A percentile compares a stretch with the other conserved stretches of the same genome.
These are phyloP conservation scores for Cladorrhinum sp. DNA, from an alignment of 2,329 filamentous ascomycete species.

Conservation along the genomic window DNA sequence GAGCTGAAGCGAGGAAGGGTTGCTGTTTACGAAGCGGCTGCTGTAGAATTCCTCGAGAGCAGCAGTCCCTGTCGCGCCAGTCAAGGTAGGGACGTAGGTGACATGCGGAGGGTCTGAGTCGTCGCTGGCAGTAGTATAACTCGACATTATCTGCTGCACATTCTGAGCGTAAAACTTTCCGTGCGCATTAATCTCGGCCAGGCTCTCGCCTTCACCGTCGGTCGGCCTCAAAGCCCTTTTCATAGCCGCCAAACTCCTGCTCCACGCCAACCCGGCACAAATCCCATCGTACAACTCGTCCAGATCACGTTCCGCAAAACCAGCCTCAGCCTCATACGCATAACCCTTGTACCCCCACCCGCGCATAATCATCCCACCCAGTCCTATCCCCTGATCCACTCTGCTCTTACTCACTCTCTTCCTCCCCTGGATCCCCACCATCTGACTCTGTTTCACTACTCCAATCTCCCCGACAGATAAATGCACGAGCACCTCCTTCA, in stretches of 20 bases:
- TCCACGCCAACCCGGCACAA: constrained; percentile 65
- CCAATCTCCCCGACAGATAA: constrained; percentile 40
- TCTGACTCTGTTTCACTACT: constrained; percentile 41
- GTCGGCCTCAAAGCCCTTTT: constrained; percentile 59
- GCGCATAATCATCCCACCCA: constrained; percentile 37
- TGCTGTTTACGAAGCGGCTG: constrained; percentile 62
- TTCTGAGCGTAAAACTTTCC: constrained; percentile 59
- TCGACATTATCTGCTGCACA: constrained; percentile 59
- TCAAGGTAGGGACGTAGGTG: constrained; percentile 64
- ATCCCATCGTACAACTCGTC: constrained; percentile 66
- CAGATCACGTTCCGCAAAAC: constrained; percentile 69
- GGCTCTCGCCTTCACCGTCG: constrained; percentile 59
- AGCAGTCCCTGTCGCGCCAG: constrained; percentile 60
- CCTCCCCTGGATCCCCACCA: constrained; percentile 46
- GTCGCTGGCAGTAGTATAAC: constrained; percentile 56
- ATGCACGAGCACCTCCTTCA: constrained; percentile 42
- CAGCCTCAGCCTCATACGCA: constrained; percentile 49
- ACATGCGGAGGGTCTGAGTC: constrained; percentile 66
- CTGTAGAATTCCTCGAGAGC: constrained; percentile 62
- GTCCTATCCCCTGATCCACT: constrained; percentile 38
- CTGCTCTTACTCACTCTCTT: constrained; percentile 34
- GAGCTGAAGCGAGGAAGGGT: constrained; percentile 57
- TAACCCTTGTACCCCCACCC: constrained; percentile 40
- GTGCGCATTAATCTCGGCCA: constrained; percentile 64
- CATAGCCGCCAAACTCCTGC: constrained; percentile 58